Conservation (phyloP, 1,284 basidiomycete species). For the Moesziomyces antarcticus region DNA sequence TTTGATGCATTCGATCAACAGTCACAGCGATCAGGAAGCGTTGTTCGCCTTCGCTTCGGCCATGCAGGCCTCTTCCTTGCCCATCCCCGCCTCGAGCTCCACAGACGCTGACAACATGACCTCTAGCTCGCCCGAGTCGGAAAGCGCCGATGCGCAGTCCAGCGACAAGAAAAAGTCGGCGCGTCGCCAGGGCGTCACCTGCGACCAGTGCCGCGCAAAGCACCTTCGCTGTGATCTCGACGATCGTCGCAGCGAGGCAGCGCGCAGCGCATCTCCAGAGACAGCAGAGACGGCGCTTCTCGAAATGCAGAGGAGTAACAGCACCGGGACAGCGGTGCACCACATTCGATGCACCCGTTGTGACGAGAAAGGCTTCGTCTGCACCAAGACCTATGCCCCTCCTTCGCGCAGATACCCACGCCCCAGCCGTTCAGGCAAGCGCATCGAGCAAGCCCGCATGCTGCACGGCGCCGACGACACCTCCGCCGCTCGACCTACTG, state of each 20-base stretch:
- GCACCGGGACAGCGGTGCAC: slow-evolving; percentile 33
- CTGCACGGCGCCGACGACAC: slow-evolving; percentile 53
- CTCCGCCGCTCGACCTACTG: slow-evolving; percentile 3
- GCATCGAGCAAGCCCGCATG: slow-evolving; percentile 64
- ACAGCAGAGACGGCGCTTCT: slow-evolving; percentile 14
- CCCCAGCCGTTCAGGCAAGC: slow-evolving; percentile 62
- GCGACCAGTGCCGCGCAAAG: slow-evolving; percentile 61
- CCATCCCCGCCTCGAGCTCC: slow-evolving; percentile 4
- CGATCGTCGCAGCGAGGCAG: slow-evolving; percentile 37
- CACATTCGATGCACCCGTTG: slow-evolving; percentile 57
- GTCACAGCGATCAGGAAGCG: slow-evolving; percentile 2
- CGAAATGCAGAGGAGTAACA: slow-evolving; percentile 33
- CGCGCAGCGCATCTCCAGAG: slow-evolving; percentile 20
- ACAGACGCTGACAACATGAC: slow-evolving; percentile 6
- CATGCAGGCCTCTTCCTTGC: slow-evolving; percentile 16
- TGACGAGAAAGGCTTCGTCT: slow-evolving; percentile 51
- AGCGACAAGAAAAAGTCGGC: slow-evolving; percentile 44
- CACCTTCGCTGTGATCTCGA: slow-evolving; percentile 61
- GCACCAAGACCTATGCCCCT: slow-evolving; percentile 56
- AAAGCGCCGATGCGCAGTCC: slow-evolving; percentile 10
- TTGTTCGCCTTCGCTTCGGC: slow-evolving; percentile 10
- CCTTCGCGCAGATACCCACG: slow-evolving; percentile 58
- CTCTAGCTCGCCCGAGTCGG: slow-evolving; percentile 16
- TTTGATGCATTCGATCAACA: slow-evolving; percentile 7
- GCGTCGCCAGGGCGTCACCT: slow-evolving; percentile 52